Evolutionary conservation across 306 rosid genomes (phyloP), one percentile per base, ranked within the genome.

Genomic region (Quercus wislizeni): DNA sequence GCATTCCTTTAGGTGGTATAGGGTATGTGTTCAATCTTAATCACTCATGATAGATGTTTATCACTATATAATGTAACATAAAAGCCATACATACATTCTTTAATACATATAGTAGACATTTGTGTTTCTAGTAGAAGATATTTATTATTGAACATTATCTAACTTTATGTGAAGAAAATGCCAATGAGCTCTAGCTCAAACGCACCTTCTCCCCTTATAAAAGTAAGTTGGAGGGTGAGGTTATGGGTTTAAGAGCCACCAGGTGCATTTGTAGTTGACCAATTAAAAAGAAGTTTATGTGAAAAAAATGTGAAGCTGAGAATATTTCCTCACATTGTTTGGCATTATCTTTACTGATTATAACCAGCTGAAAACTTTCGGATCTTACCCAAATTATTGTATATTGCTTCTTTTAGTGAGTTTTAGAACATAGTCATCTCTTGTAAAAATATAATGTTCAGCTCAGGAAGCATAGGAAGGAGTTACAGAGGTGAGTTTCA

Each of bases 381-480:
- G 5, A 27, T 15, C 17, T 63, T 63, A 11, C 30, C 18, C 17
- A 59, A 1, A 10, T 59, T 7, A 10, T 2, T 59, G 25, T 23
- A 59, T 59, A 10, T 64, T 10, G 21, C 23, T 18, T 9, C 20
- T 3, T 67, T 67, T 6, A 0, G n/a, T 19, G 27, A 67, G 27
- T 67, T 67, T 38, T 67, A 30, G 21, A 30, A 30, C 43, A 5
- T 2, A 71, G 77, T 41, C 35, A 72, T 67, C 71, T 78, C 55
- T 46, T 27, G 46, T 7, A 63, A 68, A 77, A 78, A 83, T 58
- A 23, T 74, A 74, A 69, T 63, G 73, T 77, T 55, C 87, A 94
- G 98, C 74, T 83, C 91, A 31, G 98, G 98, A 88, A 92, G 95
- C 90, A 92, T 94, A 35, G 98, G 97, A 54, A 91, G 97, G 90